A percentile compares a stretch with the other conserved stretches of the same genome.
These are phyloP conservation scores for Talaromyces sp. DNA, from an alignment of 2,329 filamentous ascomycete genomes.

Conservation along the genomic window DNA sequence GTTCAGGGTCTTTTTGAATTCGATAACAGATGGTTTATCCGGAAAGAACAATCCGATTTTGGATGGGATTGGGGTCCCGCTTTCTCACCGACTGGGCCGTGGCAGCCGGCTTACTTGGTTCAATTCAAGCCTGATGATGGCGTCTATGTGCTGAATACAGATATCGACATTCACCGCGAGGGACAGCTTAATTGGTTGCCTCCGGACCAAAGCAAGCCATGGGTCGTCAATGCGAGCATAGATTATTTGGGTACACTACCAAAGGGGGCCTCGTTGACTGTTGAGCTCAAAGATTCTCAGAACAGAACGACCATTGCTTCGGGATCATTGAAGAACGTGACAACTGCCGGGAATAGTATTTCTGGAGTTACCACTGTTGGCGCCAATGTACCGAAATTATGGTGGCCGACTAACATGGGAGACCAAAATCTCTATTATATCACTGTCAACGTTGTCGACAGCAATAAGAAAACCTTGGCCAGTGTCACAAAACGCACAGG, in stretches of 20 bases:
- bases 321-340: slow-evolving; percentile 41
- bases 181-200: slow-evolving; percentile 59
- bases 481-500: slow-evolving; percentile 55
- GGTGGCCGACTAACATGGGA: slow-evolving; percentile 61
- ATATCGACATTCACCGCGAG: slow-evolving; percentile 58
- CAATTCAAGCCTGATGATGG: slow-evolving; percentile 46
- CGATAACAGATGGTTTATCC: slow-evolving; percentile 53
- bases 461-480: slow-evolving; percentile 37
- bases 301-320: slow-evolving; percentile 41
- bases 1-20: slow-evolving; percentile 53
- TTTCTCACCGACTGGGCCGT: slow-evolving; percentile 62
- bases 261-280: slow-evolving; percentile 42
- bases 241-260: slow-evolving; percentile 54
- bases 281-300: slow-evolving; percentile 45
- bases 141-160: slow-evolving; percentile 51
- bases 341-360: slow-evolving; percentile 43
- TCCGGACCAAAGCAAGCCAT: slow-evolving; percentile 55
- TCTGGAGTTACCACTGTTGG: slow-evolving; percentile 49
- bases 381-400: slow-evolving; percentile 49
- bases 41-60: slow-evolving; percentile 62
- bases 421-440: slow-evolving; percentile 57
- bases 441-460: slow-evolving; percentile 48
- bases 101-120: slow-evolving; percentile 58
- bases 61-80: slow-evolving; percentile 64
- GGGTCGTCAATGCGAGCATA: slow-evolving; percentile 61